phyloP scores from a whole-genome alignment of 768 basidiomycete species.

The Agaricus bisporus region DNA sequence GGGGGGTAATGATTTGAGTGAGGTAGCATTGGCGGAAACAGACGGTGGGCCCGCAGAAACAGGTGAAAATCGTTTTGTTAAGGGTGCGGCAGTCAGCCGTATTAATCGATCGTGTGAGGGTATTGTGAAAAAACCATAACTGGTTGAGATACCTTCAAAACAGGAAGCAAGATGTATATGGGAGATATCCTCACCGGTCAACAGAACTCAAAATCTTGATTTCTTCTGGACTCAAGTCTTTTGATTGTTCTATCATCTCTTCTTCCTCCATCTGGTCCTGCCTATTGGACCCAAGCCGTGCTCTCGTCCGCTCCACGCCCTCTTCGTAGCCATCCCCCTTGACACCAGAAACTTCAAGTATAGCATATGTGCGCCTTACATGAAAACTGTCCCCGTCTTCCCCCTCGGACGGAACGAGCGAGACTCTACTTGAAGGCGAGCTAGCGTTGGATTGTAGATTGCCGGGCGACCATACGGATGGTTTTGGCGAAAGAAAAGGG shows the following conservation, averaged over 20 bases:
- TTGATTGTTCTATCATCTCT: constrained; percentile 45
- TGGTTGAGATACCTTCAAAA: constrained; percentile 23
- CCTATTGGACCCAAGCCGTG: constrained; percentile 28
- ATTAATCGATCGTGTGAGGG: constrained; percentile 83
- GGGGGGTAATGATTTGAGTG: constrained; percentile 43
- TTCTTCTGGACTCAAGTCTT: constrained; percentile 69
- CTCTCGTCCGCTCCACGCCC: constrained; percentile 89
- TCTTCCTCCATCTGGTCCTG: constrained; percentile 47
- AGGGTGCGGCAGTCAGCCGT: constrained; percentile 55
- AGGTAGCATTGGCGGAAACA: constrained; percentile 38
- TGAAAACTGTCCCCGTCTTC: constrained; percentile 82
- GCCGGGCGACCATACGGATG: constrained; percentile 17
- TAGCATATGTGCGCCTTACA: constrained; percentile 83
- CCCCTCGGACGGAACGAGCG: constrained; percentile 66
- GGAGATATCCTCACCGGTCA: constrained; percentile 65
- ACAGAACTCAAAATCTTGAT: constrained; percentile 64
- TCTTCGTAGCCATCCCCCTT: constrained; percentile 93
- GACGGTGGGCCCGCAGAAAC: constrained; percentile 39
- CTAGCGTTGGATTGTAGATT: constrained; percentile 13
- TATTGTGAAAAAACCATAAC: constrained; percentile 87
- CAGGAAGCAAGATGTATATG: constrained; percentile 4
- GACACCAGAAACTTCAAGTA: constrained; percentile 86
- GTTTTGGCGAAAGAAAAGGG: constrained; percentile 19
- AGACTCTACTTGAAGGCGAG: constrained; percentile 30
- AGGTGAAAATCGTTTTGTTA: constrained; percentile 50